Conservation (phyloP, 139 green algal genomes). For the Edaphochlamys debaryana region DNA sequence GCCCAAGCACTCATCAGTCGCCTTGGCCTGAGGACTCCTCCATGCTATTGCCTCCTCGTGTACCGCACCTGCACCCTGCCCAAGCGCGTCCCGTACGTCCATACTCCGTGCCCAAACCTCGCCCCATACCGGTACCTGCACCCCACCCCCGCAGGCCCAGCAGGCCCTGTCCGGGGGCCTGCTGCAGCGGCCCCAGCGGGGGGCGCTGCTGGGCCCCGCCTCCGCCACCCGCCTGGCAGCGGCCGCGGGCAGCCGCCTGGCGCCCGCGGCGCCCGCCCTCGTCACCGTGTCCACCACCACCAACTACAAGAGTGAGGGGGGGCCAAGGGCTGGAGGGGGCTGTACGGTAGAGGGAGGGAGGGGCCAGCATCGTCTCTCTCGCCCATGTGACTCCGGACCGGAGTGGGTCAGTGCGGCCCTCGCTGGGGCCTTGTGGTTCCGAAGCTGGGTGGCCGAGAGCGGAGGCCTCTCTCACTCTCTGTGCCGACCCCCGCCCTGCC, state of each 20-base stretch:
- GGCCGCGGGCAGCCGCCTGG: neutral
- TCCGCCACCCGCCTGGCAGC: neutral
- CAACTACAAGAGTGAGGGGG: neutral
- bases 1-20: neutral
- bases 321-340: neutral
- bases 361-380: too few relatives aligned
- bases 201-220: neutral
- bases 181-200: neutral
- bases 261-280: neutral
- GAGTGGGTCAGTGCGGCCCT: too few relatives aligned
- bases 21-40: neutral
- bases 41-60: neutral
- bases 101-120: neutral
- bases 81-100: too few relatives aligned
- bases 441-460: neutral
- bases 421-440: neutral
- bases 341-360: neutral
- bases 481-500: too few relatives aligned
- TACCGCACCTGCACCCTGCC: neutral
- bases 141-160: neutral
- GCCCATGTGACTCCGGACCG: too few relatives aligned
- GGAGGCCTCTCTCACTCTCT: too few relatives aligned
- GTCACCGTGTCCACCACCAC: neutral
- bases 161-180: neutral
- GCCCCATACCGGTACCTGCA: neutral